Evolutionary conservation across 1,284 basidiomycete genomes (phyloP), one percentile per base, ranked within the genome.

Genomic region (Irpex rosettiformis): DNA sequence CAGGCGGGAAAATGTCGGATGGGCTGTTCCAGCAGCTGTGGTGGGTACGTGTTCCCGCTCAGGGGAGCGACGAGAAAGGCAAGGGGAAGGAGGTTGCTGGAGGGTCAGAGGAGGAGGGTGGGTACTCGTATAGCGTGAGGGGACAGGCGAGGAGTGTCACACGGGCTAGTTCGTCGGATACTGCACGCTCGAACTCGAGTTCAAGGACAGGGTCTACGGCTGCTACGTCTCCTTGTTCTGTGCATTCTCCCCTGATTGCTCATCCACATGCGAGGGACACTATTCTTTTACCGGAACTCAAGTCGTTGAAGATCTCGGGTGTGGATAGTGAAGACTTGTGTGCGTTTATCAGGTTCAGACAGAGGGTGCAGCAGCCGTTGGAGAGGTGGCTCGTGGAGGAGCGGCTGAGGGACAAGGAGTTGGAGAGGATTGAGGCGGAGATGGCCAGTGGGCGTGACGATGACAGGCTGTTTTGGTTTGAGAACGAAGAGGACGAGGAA

Each of bases 1-100:
- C 82, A 64, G 80, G 82, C 62, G 61, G 66, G n/a, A 68, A 71
- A 52, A 69, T 80, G 18, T 64, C 67, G 18, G 63, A 69, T 16
- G 66, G 65, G 25, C 73, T 79, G 55, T 73, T 75, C 62, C 68
- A 72, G n/a, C 69, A 76, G 22, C 72, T 79, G 27, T 61, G 67
- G 33, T 13, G 43, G 10, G 22, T 8, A 27, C 49, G 29, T 29
- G 33, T n/a, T 30, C 57, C 16, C 5, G 29, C 42, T 52, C 33
- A n/a, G 54, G 43, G 54, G 0, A 10, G 28, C 52, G 58, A 59
- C 42, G 61, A 53, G 56, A 58, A 60, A 28, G 48, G 16, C 8
- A 11, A 22, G 11, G 48, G 11, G 25, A 25, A 5, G 6, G 43
- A n/a, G 43, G 43, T 18, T n/a, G 43, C 13, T 18, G 43, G 18